phyloP scores from a whole-genome alignment of 371 early-diverging fungal genomes.

The Lichtheimia ramosa region DNA sequence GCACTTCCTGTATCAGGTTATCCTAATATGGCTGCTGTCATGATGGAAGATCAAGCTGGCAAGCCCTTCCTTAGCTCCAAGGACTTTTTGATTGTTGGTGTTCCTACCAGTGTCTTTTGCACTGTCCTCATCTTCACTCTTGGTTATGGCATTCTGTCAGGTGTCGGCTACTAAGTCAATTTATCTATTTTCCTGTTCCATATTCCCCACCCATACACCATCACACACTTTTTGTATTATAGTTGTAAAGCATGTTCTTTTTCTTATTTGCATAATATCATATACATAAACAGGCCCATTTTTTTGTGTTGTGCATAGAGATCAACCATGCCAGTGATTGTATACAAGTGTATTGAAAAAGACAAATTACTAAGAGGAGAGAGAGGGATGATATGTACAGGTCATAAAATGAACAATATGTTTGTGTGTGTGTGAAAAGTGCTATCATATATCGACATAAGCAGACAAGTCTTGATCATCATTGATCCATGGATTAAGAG shows the following conservation, averaged over 20 bases:
- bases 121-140: conserved; percentile 73
- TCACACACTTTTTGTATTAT: too few species aligned
- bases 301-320: too few species aligned
- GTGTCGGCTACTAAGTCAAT: conserved; percentile 48
- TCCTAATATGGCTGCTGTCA: conserved; percentile 96
- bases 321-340: too few species aligned
- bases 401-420: too few species aligned
- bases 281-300: too few species aligned
- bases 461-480: too few species aligned
- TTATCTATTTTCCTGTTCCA: background rate
- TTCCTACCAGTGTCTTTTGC: conserved; percentile 74
- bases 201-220: background rate
- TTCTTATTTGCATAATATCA: conserved; percentile 1
- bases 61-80: conserved; percentile 77
- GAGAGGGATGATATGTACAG: too few species aligned
- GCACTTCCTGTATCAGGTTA: conserved; percentile 86
- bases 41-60: conserved; percentile 91
- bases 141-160: conserved; percentile 71
- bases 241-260: background rate
- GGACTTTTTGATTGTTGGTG: conserved; percentile 87
- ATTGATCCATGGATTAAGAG: too few species aligned
- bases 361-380: too few species aligned
- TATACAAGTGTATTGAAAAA: too few species aligned
- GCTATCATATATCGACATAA: too few species aligned
- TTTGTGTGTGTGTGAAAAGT: too few species aligned